Evolutionary conservation across 805 yeast species (phyloP), one percentile per base, ranked within the genome.

Genomic region (Wickerhamiella vanderwaltii): DNA sequence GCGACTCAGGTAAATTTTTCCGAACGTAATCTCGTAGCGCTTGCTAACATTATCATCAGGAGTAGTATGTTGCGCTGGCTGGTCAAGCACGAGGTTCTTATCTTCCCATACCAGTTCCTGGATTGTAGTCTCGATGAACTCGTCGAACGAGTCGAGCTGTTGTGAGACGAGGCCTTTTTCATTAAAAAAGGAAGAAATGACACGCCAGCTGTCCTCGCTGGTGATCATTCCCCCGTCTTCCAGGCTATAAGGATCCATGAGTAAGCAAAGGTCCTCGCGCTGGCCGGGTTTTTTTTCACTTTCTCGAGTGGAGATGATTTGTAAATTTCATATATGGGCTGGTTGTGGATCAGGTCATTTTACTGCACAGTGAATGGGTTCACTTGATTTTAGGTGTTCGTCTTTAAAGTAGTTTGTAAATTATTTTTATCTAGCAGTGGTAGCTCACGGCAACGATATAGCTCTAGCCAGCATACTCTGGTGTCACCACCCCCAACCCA

Each of bases 171-270:
- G 72, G 46, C 98, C 98, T 59, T 87, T 88, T 58, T 87, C 93
- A 64, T 81, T 85, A 71, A 91, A 91, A 63, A 91, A 91, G 13
- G 97, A 75, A 22, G 95, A 81, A 51, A 91, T 91, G 48, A 91
- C 97, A 24, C 94, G 79, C 99, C 99, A 91, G 65, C 98, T 91
- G 69, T 91, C 98, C 67, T 91, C 98, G 22, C 95, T 83, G 24
- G 97, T 86, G 65, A 91, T 84, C 56, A 79, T 73, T 46, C 72
- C 73, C 40, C 64, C 69, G 48, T 73, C 83, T 52, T 79, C 87
- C 59, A 77, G 77, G 43, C 73, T 75, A 61, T 83, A 54, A 30
- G 54, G 55, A 26, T 43, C 45, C 41, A 37, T 37, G 40, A 37
- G 9, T 23, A 23, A 23, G n/a, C n/a, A n/a, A n/a, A n/a, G n/a